These are phyloP conservation scores for Terfezia boudieri DNA, from an alignment of 495 filamentous ascomycete genomes.

Conservation along the genomic window DNA sequence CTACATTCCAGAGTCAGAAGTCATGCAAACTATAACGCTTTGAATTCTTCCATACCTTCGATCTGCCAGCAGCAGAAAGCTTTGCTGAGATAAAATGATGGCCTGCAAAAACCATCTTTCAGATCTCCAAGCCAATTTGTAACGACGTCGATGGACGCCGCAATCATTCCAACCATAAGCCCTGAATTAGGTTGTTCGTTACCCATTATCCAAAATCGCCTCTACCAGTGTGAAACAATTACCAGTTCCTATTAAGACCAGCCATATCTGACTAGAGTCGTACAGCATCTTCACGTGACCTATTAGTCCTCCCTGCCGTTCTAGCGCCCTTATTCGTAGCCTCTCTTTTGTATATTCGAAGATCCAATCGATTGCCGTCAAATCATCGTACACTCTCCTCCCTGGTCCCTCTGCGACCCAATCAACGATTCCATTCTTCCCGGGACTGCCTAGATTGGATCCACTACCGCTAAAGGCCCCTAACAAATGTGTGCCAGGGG, in stretches of 20 bases:
- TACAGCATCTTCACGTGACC: slow-evolving; percentile 48
- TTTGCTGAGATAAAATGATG: slow-evolving; percentile 67
- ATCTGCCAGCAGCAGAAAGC: slow-evolving; percentile 85
- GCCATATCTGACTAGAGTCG: slow-evolving; percentile 79
- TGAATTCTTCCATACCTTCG: slow-evolving; percentile 30
- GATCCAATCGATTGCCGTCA: slow-evolving; percentile 98
- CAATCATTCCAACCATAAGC: slow-evolving; percentile 58
- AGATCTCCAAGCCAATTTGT: slow-evolving; percentile 87
- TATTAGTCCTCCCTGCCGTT: slow-evolving; percentile 43
- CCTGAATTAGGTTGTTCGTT: slow-evolving; percentile 24
- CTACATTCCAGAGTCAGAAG: slow-evolving; percentile 18
- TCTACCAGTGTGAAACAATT: neutral
- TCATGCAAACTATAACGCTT: neutral
- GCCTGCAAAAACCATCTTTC: slow-evolving; percentile 75
- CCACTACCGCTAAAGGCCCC: neutral
- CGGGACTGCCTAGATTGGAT: neutral
- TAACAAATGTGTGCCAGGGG: neutral
- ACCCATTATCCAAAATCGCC: slow-evolving; percentile 5
- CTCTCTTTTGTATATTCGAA: slow-evolving; percentile 97
- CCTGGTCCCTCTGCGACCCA: slow-evolving; percentile 89
- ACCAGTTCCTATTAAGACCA: slow-evolving; percentile 49
- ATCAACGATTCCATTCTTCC: slow-evolving; percentile 22
- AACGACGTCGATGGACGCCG: slow-evolving; percentile 75
- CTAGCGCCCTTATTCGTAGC: slow-evolving; percentile 56
- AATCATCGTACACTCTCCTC: slow-evolving; percentile 80